These are phyloP conservation scores for Immersiella caudata DNA, from an alignment of 495 filamentous ascomycete genomes.

Conservation along the genomic window DNA sequence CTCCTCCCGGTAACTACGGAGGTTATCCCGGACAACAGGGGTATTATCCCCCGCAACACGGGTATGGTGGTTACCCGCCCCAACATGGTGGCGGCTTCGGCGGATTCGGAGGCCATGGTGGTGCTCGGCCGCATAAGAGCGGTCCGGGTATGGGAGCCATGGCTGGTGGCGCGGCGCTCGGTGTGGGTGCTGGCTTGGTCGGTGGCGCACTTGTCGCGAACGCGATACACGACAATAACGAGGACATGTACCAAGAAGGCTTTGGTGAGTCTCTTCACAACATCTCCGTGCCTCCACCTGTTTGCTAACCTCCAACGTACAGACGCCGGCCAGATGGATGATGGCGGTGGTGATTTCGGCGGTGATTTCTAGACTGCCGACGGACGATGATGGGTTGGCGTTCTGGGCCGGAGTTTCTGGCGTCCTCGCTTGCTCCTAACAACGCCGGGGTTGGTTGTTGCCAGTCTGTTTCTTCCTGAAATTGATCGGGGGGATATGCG, in stretches of 20 bases:
- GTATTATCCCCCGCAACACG: constrained; percentile 38
- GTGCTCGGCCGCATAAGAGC: constrained; percentile 26
- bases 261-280: constrained; percentile 37
- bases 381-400: neutral
- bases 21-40: constrained; percentile 40
- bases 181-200: constrained; percentile 74
- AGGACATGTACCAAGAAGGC: constrained; percentile 54
- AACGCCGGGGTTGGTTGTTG: neutral
- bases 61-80: constrained; percentile 34
- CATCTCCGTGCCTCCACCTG: neutral
- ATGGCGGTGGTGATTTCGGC: constrained; percentile 23
- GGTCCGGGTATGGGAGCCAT: constrained; percentile 62
- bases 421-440: neutral
- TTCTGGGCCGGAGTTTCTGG: neutral
- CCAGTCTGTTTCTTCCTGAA: neutral
- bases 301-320: neutral
- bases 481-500: neutral
- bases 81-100: constrained; percentile 12
- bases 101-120: constrained; percentile 1
- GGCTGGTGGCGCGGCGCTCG: constrained; percentile 72
- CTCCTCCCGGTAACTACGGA: constrained; percentile 34
- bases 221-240: constrained; percentile 61
- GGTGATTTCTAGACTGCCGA: constrained; percentile 55
- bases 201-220: constrained; percentile 71
- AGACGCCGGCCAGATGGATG: constrained; percentile 15